Evolutionary conservation across 768 basidiomycete species (phyloP).

Genomic region (Megacollybia marginata): DNA sequence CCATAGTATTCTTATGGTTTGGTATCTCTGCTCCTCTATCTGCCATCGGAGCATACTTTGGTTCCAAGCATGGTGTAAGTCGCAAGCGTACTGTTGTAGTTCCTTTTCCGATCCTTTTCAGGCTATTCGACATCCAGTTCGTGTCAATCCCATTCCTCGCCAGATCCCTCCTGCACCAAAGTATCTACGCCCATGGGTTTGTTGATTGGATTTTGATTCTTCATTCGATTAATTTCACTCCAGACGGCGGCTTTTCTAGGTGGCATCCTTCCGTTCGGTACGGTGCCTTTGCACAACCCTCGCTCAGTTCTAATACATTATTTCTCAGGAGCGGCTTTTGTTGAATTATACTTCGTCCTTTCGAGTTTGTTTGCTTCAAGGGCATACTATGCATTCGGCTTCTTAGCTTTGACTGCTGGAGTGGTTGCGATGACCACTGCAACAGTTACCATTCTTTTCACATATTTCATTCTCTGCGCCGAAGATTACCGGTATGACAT

Average conservation of each 20-base stretch:
- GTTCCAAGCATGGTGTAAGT: constrained; percentile 79
- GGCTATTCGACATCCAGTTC: constrained; percentile 74
- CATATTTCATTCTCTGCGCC: constrained; percentile 87
- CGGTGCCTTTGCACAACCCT: constrained; percentile 6
- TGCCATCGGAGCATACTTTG: constrained; percentile 78
- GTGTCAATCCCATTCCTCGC: constrained; percentile 91
- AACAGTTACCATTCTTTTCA: constrained; percentile 82
- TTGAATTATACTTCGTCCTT: constrained; percentile 89
- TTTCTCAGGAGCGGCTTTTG: constrained; percentile 77
- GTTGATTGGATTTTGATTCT: constrained; percentile 12
- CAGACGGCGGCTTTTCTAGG: constrained; percentile 73
- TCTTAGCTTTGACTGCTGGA: constrained; percentile 78
- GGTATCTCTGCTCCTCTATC: constrained; percentile 90
- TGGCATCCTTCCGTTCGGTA: constrained; percentile 88
- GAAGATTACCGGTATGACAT: constrained; percentile 80
- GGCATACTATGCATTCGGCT: constrained; percentile 95
- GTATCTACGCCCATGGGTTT: constrained; percentile 77
- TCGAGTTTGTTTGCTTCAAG: constrained; percentile 88
- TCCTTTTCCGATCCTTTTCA: constrained; percentile 19
- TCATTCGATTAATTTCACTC: constrained; percentile 3
- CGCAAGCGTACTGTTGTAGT: not conserved
- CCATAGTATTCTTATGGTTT: constrained; percentile 86
- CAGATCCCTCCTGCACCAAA: constrained; percentile 87
- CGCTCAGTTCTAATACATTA: not conserved
- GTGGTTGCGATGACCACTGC: constrained; percentile 85